phyloP scores from a whole-genome alignment of 495 filamentous ascomycete species.

The Cercophora newfieldiana region DNA sequence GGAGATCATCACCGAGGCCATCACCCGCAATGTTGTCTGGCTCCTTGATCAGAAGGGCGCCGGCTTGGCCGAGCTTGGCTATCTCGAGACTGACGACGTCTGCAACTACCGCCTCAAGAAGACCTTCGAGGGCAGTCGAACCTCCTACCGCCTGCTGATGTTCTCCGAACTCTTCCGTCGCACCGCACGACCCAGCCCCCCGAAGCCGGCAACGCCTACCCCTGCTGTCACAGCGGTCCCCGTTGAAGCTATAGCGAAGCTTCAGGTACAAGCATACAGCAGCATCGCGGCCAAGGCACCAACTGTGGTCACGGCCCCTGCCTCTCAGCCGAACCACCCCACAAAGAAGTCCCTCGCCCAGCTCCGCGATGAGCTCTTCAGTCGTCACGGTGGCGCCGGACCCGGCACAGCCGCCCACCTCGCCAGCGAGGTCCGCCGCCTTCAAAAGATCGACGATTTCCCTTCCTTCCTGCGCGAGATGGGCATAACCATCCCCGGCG shows the following conservation, averaged over 20 bases:
- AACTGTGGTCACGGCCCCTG: background rate
- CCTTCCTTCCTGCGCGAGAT: constrained; percentile 45
- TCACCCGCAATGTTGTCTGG: constrained; percentile 55
- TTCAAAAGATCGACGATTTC: constrained; percentile 46
- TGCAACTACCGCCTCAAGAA: constrained; percentile 49
- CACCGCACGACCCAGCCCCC: constrained; percentile 40
- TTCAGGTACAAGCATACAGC: background rate
- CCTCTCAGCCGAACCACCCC: background rate
- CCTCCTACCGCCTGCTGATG: constrained; percentile 55
- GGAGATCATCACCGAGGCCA: constrained; percentile 49
- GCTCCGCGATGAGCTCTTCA: constrained; percentile 48
- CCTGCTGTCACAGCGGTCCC: background rate
- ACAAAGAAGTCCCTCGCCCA: constrained; percentile 24
- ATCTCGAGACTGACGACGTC: constrained; percentile 42
- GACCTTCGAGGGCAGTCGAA: constrained; percentile 48
- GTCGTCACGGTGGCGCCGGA: constrained; percentile 49
- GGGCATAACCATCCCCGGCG: constrained; percentile 38
- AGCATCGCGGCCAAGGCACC: background rate
- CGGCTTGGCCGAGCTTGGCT: constrained; percentile 45
- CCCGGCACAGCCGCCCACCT: constrained; percentile 41
- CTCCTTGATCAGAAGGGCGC: constrained; percentile 46
- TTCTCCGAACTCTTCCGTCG: constrained; percentile 52
- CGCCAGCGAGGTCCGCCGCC: constrained; percentile 42
- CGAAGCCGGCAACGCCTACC: constrained; percentile 14
- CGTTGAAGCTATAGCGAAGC: background rate